Evolutionary conservation across 2,329 filamentous ascomycete species (phyloP), one percentile per base, ranked within the genome.

Genomic region (Aspergillus sp.): DNA sequence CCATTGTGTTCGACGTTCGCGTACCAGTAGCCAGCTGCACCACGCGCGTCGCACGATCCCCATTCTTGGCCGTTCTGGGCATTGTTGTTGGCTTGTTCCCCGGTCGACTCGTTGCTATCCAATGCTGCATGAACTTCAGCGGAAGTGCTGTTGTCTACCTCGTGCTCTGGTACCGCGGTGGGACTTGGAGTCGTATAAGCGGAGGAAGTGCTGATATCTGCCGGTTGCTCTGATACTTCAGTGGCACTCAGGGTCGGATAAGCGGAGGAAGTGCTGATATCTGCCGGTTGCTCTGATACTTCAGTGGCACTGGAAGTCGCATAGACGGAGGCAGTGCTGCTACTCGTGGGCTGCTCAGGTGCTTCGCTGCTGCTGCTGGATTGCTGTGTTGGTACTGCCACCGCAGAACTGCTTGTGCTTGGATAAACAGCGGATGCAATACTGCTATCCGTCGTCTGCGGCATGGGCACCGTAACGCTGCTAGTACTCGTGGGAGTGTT

Each of bases 1-100:
- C 67, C 71, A 54, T 71, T 65, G 45, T 73, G 71, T 18, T 60
- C 60, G 46, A 71, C 69, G n/a, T 62, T 58, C 32, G 71, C 70
- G 51, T 71, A 71, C 71, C 71, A 71, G 53, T 67, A 70, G 2
- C 61, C 60, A 3, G 64, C 57, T 2, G 65, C 24, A 5, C 36
- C 49, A 22, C 3, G 12, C 5, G 32, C 26, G 36, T 6, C 16
- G 36, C 36, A 42, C 14, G 16, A 36, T 36, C 3, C 32, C 11
- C 32, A 11, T 5, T 36, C 12, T 14, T 36, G 32, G 11, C 32
- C 12, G 32, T 11, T 6, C 32, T 42, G 54, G 42, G 46, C 46
- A 49, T 22, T 22, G 12, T 22, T 47, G 18, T 42, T 42, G 14
- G 7, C 2, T 9, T 42, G 36, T 14, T 42, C 16, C 2, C 16